Evolutionary conservation across 2,329 filamentous ascomycete genomes (phyloP).

Genomic region (Xylaria sp.): DNA sequence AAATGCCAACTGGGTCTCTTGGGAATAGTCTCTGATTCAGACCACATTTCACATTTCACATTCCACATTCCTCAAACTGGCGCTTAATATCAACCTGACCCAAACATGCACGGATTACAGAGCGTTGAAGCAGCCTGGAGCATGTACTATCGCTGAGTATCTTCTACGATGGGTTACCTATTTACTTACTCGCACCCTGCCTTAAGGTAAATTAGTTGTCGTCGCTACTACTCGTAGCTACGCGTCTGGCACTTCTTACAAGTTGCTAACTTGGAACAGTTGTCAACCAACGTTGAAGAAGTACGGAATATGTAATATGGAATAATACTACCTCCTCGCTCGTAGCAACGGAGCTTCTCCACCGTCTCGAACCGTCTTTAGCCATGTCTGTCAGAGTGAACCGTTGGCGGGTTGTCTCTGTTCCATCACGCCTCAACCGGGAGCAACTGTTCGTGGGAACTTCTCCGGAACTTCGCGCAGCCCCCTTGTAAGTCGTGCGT

Average conservation of each 20-base stretch:
- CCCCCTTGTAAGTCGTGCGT: too few relatives aligned
- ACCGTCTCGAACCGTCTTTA: neutral
- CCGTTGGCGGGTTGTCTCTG: neutral
- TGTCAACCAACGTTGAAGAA: neutral
- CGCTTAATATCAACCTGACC: too few relatives aligned
- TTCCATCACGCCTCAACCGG: neutral
- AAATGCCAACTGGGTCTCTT: too few relatives aligned
- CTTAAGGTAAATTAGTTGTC: neutral
- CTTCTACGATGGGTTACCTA: neutral
- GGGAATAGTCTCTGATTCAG: too few relatives aligned
- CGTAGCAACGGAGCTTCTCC: neutral
- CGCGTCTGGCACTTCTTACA: neutral
- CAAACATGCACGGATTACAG: too few relatives aligned
- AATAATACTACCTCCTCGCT: too few relatives aligned
- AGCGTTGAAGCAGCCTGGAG: too few relatives aligned
- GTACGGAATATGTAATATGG: too few relatives aligned
- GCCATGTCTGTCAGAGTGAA: neutral
- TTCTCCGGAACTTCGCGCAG: neutral
- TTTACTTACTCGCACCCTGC: neutral
- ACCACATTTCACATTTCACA: too few relatives aligned
- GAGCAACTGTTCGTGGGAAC: neutral
- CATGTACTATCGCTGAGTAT: too few relatives aligned
- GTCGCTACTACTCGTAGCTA: too few relatives aligned
- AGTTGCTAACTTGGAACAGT: neutral
- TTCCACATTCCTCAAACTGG: too few relatives aligned